Percentiles rank a stretch among this genome's conserved stretches.
These are phyloP conservation scores for Venturia asperata DNA, from an alignment of 2,329 filamentous ascomycete genomes.

Conservation along the genomic window DNA sequence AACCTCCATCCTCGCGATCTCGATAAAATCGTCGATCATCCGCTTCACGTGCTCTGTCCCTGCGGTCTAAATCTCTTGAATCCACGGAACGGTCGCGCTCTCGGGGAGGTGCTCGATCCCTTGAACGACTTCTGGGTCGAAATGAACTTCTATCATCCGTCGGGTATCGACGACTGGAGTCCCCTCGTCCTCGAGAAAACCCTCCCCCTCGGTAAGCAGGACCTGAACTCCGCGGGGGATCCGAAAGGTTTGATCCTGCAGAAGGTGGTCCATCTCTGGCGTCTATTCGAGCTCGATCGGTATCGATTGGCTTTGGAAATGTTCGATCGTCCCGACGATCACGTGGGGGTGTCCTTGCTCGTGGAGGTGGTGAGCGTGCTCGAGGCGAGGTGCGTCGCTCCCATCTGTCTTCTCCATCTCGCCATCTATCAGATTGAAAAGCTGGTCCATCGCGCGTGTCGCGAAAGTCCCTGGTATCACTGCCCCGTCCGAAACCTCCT, in stretches of 20 bases:
- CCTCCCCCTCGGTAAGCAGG: constrained; percentile 42
- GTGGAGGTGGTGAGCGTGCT: constrained; percentile 42
- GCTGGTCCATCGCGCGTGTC: constrained; percentile 1
- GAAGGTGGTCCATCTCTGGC: constrained; percentile 68
- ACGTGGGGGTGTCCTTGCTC: constrained; percentile 57
- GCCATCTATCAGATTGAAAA: constrained; percentile 10
- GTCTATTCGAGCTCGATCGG: constrained; percentile 58
- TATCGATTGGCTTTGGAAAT: constrained; percentile 56
- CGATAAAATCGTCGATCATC: constrained; percentile 15
- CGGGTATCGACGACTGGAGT: constrained; percentile 47
- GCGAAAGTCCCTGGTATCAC: constrained; percentile 12
- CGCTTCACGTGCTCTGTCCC: constrained; percentile 23
- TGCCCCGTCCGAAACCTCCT: constrained; percentile 13
- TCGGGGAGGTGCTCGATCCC: constrained; percentile 34
- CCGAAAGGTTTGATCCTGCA: constrained; percentile 63
- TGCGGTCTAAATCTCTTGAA: constrained; percentile 33
- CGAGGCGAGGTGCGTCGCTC: constrained; percentile 9
- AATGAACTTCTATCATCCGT: constrained; percentile 51
- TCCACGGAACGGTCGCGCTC: constrained; percentile 26
- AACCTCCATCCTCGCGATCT: constrained; percentile 35
- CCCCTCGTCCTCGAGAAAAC: constrained; percentile 38
- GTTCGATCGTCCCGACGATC: constrained; percentile 56
- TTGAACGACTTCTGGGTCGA: constrained; percentile 56
- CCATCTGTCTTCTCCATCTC: constrained; percentile 14
- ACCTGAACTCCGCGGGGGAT: constrained; percentile 52